Conservation (phyloP, 805 yeast species). For the Candida verbasci region DNA sequence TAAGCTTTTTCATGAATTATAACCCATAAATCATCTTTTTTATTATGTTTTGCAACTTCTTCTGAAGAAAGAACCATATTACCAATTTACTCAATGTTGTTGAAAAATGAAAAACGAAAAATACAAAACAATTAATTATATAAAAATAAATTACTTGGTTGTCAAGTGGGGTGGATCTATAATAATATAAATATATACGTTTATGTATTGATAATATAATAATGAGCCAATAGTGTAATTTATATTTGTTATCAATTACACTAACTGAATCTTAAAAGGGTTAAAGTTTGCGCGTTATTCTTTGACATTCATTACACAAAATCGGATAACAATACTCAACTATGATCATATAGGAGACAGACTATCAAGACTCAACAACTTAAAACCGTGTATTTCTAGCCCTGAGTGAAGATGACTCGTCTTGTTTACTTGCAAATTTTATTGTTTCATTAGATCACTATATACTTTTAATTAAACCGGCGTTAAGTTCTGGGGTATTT, state of each 20-base stretch:
- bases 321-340: background rate
- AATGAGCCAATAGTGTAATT: background rate
- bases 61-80: constrained; percentile 15
- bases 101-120: no score
- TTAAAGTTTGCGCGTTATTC: constrained; percentile 2
- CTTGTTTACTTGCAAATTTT: no score
- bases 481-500: no score
- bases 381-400: no score
- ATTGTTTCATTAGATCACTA: no score
- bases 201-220: background rate
- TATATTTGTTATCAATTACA: constrained; percentile 1
- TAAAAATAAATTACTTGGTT: no score
- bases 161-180: no score
- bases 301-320: constrained; percentile 1
- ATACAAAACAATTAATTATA: no score
- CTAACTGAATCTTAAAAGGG: background rate
- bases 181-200: background rate
- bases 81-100: background rate
- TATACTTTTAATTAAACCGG: no score
- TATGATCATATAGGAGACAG: no score
- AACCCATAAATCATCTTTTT: constrained; percentile 74
- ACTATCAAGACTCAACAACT: no score
- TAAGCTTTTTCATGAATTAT: constrained; percentile 75
- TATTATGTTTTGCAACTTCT: constrained; percentile 46
- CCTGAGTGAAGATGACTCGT: no score